Evolutionary conservation across 768 basidiomycete species (phyloP).

Genomic region (Crassisporium funariophilum): DNA sequence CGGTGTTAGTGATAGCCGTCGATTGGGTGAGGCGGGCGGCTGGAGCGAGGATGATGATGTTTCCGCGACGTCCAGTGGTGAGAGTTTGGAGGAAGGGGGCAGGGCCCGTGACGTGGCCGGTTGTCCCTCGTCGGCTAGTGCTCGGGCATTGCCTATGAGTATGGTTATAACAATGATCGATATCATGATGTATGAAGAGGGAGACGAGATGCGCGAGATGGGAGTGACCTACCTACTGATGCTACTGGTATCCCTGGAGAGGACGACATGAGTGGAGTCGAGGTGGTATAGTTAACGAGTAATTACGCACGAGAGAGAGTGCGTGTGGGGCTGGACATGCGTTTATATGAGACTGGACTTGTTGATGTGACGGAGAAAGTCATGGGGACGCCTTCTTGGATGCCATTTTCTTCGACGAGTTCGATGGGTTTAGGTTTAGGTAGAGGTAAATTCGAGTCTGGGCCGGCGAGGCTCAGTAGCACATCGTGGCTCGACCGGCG

Average conservation of each 20-base stretch:
- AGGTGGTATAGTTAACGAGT: slow-evolving; percentile 11
- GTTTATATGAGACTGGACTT: slow-evolving; percentile 40
- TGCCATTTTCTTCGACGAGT: slow-evolving; percentile 50
- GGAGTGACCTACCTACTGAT: slow-evolving; percentile 70
- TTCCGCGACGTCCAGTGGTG: slow-evolving; percentile 39
- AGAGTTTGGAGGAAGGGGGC: slow-evolving; percentile 26
- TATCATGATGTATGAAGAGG: slow-evolving; percentile 8
- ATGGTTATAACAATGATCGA: slow-evolving; percentile 24
- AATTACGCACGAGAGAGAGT: slow-evolving; percentile 75
- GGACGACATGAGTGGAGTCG: slow-evolving; percentile 20
- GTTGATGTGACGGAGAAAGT: slow-evolving; percentile 29
- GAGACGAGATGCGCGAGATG: too few relatives aligned
- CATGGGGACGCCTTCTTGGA: slow-evolving; percentile 72
- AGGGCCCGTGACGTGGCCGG: slow-evolving; percentile 36
- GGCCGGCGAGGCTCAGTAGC: slow-evolving; percentile 69
- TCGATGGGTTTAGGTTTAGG: slow-evolving; percentile 56
- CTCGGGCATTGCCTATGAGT: slow-evolving; percentile 75
- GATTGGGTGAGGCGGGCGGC: slow-evolving; percentile 54
- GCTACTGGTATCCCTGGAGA: slow-evolving; percentile 71
- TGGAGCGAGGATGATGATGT: slow-evolving; percentile 41
- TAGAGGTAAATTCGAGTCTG: slow-evolving; percentile 73
- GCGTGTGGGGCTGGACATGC: slow-evolving; percentile 71
- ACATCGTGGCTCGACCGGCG: slow-evolving; percentile 75
- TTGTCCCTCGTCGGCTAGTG: slow-evolving; percentile 72
- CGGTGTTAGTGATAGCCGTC: slow-evolving; percentile 64